Percentiles rank a stretch among this genome's conserved stretches.
These are phyloP conservation scores for Ophiostoma novo-ulmi DNA, from an alignment of 2,329 filamentous ascomycete genomes.

Conservation along the genomic window DNA sequence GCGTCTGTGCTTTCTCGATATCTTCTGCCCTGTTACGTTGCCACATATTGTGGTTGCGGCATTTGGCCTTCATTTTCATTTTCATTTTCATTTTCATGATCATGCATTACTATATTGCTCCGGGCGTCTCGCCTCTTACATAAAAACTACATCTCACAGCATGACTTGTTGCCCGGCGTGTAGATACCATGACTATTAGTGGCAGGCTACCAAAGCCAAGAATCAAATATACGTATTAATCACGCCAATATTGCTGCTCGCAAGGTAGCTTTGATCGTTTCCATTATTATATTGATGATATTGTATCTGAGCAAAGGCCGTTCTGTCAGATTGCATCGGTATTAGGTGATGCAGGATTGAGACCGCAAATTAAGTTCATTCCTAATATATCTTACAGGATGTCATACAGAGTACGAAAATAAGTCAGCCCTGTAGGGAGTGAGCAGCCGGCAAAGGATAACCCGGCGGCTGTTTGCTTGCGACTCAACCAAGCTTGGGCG, in stretches of 20 bases:
- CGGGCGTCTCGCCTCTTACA: neutral
- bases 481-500: neutral
- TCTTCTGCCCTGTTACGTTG: no score
- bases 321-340: neutral
- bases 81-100: neutral
- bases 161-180: neutral
- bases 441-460: neutral
- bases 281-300: neutral
- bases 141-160: neutral
- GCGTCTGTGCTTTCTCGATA: neutral
- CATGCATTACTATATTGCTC: neutral
- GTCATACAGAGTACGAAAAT: neutral
- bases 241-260: neutral
- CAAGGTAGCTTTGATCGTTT: neutral
- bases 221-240: neutral
- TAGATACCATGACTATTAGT: neutral
- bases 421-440: conserved; percentile 14
- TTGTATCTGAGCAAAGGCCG: neutral
- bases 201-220: neutral
- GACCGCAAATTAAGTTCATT: neutral
- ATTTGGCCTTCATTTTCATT: no score
- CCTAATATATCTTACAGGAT: neutral
- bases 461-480: conserved; percentile 2
- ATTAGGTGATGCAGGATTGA: neutral
- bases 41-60: no score